A percentile compares a stretch with the other conserved stretches of the same genome.
Conservation (phyloP, 495 filamentous ascomycete species). For the Hypoxylon trugodes region DNA sequence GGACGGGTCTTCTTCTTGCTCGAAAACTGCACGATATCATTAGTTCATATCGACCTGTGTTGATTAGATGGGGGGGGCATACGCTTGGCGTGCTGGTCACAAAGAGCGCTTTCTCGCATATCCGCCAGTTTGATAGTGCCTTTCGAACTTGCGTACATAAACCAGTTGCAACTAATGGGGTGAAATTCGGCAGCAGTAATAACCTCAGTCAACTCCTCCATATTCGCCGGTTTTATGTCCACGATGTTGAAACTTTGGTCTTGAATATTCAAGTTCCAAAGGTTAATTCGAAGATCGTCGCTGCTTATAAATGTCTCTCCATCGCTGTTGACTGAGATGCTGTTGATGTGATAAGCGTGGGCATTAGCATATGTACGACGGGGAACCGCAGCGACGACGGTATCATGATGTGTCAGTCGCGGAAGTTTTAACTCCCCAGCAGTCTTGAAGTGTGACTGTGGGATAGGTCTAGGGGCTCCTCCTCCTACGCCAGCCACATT, state of each 20-base stretch:
- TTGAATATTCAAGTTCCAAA: conserved; percentile 99
- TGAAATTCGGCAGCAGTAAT: conserved; percentile 99
- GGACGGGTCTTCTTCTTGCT: conserved; percentile 98
- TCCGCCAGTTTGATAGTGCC: conserved; percentile 98
- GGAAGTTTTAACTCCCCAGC: conserved; percentile 89
- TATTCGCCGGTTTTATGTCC: conserved; percentile 99
- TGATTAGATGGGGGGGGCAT: conserved; percentile 46
- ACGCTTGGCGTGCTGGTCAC: conserved; percentile 96
- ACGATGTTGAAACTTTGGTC: conserved; percentile 99
- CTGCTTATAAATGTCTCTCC: conserved; percentile 99
- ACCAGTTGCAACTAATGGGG: conserved; percentile 97
- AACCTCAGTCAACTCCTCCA: conserved; percentile 99
- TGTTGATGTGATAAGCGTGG: conserved; percentile 99
- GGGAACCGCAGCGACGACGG: conserved; percentile 95
- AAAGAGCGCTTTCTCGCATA: conserved; percentile 95
- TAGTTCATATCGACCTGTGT: conserved; percentile 6
- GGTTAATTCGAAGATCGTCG: conserved; percentile 95
- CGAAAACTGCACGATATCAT: conserved; percentile 75
- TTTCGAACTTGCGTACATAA: conserved; percentile 99
- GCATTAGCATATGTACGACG: conserved; percentile 97
- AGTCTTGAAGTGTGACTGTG: conserved; percentile 77
- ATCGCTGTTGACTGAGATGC: conserved; percentile 99
- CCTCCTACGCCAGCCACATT: conserved; percentile 74
- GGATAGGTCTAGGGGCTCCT: conserved; percentile 70
- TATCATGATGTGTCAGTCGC: conserved; percentile 96